phyloP scores from a whole-genome alignment of 495 filamentous ascomycete genomes.

The Xylaria venustula region DNA sequence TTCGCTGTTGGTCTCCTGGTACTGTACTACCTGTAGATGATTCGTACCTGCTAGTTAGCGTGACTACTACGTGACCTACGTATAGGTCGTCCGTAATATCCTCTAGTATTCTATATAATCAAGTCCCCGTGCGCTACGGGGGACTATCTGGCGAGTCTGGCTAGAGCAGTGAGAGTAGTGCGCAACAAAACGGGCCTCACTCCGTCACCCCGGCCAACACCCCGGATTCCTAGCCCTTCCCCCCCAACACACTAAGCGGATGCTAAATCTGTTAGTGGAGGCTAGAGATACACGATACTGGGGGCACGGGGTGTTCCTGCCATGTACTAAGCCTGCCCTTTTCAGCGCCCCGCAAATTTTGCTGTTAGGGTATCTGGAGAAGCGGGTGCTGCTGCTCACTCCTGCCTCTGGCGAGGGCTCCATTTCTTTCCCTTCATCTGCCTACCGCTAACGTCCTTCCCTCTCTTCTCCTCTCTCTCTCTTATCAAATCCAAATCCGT shows the following conservation, averaged over 20 bases:
- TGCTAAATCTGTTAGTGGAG: too few species aligned
- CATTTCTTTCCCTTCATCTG: constrained; percentile 20
- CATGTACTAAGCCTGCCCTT: neutral
- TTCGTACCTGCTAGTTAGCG: too few species aligned
- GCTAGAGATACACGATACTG: neutral
- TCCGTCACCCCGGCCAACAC: neutral
- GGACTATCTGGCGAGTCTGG: too few species aligned
- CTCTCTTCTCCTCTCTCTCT: constrained; percentile 9
- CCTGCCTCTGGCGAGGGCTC: too few species aligned
- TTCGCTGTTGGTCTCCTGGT: too few species aligned
- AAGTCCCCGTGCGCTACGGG: too few species aligned
- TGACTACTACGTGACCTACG: too few species aligned
- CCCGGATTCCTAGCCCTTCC: constrained; percentile 9
- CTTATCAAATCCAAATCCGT: neutral
- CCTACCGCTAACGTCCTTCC: constrained; percentile 9
- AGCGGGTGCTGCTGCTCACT: constrained; percentile 10
- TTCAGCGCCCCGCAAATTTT: constrained; percentile 6
- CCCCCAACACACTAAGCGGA: neutral
- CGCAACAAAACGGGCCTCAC: neutral
- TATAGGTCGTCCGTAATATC: too few species aligned
- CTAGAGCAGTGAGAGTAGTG: too few species aligned
- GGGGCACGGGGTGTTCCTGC: neutral
- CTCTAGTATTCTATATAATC: too few species aligned
- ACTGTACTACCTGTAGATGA: too few species aligned
- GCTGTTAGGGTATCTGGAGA: constrained; percentile 5